phyloP scores from a whole-genome alignment of 1,284 basidiomycete genomes.

The Phenoliferia sp. region DNA sequence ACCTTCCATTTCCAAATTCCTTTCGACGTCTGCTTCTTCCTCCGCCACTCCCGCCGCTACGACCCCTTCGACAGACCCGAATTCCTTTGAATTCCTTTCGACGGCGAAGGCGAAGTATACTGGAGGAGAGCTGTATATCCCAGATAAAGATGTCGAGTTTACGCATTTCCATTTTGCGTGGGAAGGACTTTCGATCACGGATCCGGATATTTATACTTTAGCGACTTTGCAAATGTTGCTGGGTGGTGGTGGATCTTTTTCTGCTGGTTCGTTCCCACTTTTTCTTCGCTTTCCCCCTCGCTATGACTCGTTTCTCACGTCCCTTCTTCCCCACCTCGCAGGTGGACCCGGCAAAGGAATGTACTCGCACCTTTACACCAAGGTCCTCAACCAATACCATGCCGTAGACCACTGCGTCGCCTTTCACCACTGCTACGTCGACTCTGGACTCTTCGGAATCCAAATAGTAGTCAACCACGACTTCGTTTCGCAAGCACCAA shows the following conservation, averaged over 20 bases:
- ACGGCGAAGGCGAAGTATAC: slow-evolving; percentile 65
- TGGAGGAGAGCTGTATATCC: slow-evolving; percentile 69
- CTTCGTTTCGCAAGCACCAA: slow-evolving; percentile 47
- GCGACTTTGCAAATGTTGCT: slow-evolving; percentile 93
- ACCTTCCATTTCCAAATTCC: slow-evolving; percentile 58
- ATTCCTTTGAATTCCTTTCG: slow-evolving; percentile 43
- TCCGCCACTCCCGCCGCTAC: slow-evolving; percentile 53
- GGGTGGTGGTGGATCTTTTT: slow-evolving; percentile 92
- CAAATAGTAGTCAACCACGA: slow-evolving; percentile 79
- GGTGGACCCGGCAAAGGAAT: slow-evolving; percentile 98
- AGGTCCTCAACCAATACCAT: slow-evolving; percentile 90
- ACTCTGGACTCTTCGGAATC: slow-evolving; percentile 89
- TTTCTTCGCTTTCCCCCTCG: not conserved
- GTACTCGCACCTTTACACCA: slow-evolving; percentile 96
- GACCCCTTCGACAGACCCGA: slow-evolving; percentile 39
- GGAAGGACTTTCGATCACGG: slow-evolving; percentile 87
- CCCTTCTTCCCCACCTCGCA: slow-evolving; percentile 20
- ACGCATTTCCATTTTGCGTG: slow-evolving; percentile 90
- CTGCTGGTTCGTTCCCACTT: slow-evolving; percentile 58
- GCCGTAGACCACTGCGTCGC: slow-evolving; percentile 95
- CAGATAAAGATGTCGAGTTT: slow-evolving; percentile 65
- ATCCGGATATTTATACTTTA: slow-evolving; percentile 88
- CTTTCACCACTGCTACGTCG: slow-evolving; percentile 96
- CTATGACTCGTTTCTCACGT: not conserved
- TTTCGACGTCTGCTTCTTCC: slow-evolving; percentile 62